Evolutionary conservation across 2,329 filamentous ascomycete genomes (phyloP).

Genomic region (Hirsutella thompsonii): DNA sequence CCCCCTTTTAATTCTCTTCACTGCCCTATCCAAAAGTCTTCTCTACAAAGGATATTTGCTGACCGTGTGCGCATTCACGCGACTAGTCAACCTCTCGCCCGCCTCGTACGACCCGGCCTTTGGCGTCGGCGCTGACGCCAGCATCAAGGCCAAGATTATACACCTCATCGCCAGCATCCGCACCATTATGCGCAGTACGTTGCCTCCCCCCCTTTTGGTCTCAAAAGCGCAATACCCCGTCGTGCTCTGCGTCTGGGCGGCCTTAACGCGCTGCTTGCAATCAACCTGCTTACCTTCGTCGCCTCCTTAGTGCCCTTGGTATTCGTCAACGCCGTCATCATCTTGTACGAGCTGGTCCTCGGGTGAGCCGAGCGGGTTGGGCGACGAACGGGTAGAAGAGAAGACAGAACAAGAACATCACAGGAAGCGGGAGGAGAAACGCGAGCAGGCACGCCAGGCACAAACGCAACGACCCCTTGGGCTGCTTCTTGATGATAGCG

Average conservation of each 20-base stretch:
- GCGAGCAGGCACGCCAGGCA: too few species aligned
- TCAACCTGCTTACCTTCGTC: background rate
- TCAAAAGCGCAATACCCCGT: too few species aligned
- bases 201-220: background rate
- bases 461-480: background rate
- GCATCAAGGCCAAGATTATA: conserved; percentile 75
- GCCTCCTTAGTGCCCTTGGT: conserved; percentile 65
- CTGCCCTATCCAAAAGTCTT: too few species aligned
- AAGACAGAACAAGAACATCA: background rate
- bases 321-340: conserved; percentile 69
- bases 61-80: conserved; percentile 5
- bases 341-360: conserved; percentile 67
- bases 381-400: background rate
- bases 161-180: conserved; percentile 83
- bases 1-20: too few species aligned
- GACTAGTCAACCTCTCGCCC: conserved; percentile 59
- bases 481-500: too few species aligned
- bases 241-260: too few species aligned
- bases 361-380: conserved; percentile 33
- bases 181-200: conserved; percentile 78
- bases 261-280: too few species aligned
- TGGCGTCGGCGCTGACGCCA: conserved; percentile 58
- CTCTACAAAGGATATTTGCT: too few species aligned
- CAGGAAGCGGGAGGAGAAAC: background rate
- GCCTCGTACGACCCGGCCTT: conserved; percentile 63